Evolutionary conservation across 148 eudicot species (phyloP).

Genomic region (Cornus suecica): DNA sequence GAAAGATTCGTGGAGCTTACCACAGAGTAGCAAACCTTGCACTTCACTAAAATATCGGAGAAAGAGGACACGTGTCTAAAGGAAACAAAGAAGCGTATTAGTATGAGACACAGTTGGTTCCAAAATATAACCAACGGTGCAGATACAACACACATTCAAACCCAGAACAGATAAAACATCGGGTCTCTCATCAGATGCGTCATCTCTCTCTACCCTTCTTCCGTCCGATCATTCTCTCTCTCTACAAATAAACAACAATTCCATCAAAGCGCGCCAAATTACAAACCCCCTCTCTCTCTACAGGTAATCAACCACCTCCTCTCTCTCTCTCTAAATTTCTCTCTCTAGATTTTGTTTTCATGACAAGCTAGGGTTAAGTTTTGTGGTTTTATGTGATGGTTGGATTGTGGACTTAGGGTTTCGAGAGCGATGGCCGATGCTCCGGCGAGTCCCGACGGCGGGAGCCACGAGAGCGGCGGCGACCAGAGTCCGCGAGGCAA

Average conservation of each 20-base stretch:
- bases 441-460: conserved; percentile 26
- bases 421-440: conserved; percentile 26
- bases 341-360: background rate
- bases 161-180: background rate
- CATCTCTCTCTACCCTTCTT: background rate
- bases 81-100: background rate
- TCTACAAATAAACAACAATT: background rate
- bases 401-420: conserved; percentile 1
- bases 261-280: background rate
- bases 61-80: background rate
- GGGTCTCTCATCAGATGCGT: background rate
- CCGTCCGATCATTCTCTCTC: background rate
- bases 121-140: background rate
- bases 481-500: conserved; percentile 30
- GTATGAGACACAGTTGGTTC: background rate
- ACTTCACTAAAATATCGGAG: background rate
- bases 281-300: background rate
- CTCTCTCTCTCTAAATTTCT: background rate
- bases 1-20: background rate
- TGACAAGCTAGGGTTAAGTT: conserved; percentile 6
- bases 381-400: background rate
- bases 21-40: background rate
- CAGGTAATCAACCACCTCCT: background rate
- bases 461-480: conserved; percentile 32
- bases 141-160: background rate